phyloP scores from a whole-genome alignment of 257 asterid species.

The Gentiana macrophylla region DNA sequence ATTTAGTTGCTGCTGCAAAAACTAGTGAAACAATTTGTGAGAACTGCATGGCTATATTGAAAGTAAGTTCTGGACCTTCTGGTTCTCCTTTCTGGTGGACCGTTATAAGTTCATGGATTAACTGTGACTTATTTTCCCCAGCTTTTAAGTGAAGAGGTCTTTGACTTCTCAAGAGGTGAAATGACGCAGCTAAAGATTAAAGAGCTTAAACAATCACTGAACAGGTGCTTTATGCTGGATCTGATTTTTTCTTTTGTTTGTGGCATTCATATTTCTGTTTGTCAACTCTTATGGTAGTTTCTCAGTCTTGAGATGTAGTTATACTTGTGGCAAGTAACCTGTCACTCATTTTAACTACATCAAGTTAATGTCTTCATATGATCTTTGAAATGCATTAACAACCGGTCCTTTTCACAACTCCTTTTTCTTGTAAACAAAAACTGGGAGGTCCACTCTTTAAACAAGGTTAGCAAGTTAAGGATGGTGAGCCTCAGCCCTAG shows the following conservation, averaged over 20 bases:
- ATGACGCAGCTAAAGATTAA: slow-evolving; percentile 98
- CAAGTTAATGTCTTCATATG: not conserved
- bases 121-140: slow-evolving; percentile 24
- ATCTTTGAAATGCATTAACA: no score
- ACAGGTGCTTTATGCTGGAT: slow-evolving; percentile 46
- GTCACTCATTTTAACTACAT: not conserved
- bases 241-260: not conserved
- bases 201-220: slow-evolving; percentile 83
- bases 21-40: slow-evolving; percentile 95
- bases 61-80: slow-evolving; percentile 27
- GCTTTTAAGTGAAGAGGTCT: slow-evolving; percentile 99
- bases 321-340: not conserved
- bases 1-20: slow-evolving; percentile 93
- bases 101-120: slow-evolving; percentile 6
- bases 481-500: no score
- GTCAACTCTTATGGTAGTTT: not conserved
- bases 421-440: no score
- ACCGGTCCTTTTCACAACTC: no score
- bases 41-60: slow-evolving; percentile 96
- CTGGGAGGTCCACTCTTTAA: no score
- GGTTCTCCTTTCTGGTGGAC: slow-evolving; percentile 7
- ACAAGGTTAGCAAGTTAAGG: no score
- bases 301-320: not conserved
- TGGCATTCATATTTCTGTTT: not conserved
- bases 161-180: slow-evolving; percentile 99